Base-by-base conservation (phyloP, 345 rosid species). In the Balakata baccata region DNA sequence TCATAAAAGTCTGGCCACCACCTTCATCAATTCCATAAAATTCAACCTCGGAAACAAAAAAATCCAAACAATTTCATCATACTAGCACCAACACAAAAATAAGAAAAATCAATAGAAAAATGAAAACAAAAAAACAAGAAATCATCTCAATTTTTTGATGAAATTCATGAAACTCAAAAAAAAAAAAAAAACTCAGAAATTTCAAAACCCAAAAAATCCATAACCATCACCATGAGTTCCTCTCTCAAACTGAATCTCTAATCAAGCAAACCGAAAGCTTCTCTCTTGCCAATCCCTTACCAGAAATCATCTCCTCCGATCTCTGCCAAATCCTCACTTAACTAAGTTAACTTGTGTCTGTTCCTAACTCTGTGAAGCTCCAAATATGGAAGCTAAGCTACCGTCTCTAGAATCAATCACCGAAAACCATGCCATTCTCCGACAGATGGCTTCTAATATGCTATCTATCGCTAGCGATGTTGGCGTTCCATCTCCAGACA, bases 401-500 rank as follows among this genome's bases (percentile, higher is more conserved):
- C 77, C 92, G 96, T 67, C 93, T 95, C 69, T 95, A 98, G 97
- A 95, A 92, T 79, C 72, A 51, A 46, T n/a, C 57, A 37, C 58
- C 61, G 3, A 62, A 77, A 61, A 71, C 22, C 83, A 75, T 77
- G 89, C 93, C 20, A 72, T 39, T 58, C 91, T 90, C 72, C 88
- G 97, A 38, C 92, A 92, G 51, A 78, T 85, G n/a, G 92, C 98
- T 47, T 89, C 99, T 66, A 97, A 95, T 77, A 85, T 95, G 89
- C 88, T 95, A 66, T 84, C 50, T 29, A 87, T 95, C 53, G 94
- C 93, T 17, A 66, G 64, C 4, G 90, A 88, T 17, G 87, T 87
- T 46, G 43, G 97, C 13, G 90, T 92, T 12, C 94, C 97, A 41
- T 95, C 92, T 69, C 89, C 97, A 23, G 82, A 72, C 25, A 78